These are phyloP conservation scores for Apiotrichum brassicae DNA, from an alignment of 1,284 basidiomycete genomes.

Conservation along the genomic window DNA sequence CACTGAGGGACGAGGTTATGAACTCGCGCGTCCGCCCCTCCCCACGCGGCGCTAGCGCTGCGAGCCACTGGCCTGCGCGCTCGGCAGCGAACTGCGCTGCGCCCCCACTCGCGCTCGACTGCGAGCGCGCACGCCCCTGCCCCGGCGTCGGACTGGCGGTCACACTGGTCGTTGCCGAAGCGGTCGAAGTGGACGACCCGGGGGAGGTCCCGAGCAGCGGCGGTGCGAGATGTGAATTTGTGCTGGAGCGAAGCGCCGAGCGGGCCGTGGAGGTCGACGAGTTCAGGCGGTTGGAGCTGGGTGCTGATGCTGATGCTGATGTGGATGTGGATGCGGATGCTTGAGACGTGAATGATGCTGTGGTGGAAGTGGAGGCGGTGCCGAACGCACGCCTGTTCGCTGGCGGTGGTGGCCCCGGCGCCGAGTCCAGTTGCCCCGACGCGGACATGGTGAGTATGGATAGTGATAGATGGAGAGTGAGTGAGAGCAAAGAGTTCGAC, in stretches of 20 bases:
- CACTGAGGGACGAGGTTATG: slow-evolving; percentile 31
- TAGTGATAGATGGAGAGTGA: no score
- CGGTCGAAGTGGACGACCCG: neutral
- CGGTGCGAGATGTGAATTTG: neutral
- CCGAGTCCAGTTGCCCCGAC: no score
- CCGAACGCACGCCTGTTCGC: slow-evolving; percentile 1
- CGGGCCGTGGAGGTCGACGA: neutral
- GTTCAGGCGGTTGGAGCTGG: neutral
- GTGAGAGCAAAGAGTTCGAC: no score
- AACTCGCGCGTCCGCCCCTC: slow-evolving; percentile 41
- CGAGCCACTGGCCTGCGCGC: slow-evolving; percentile 40
- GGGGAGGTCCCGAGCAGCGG: neutral
- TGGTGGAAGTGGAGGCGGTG: neutral
- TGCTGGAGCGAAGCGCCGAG: neutral
- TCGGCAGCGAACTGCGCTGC: slow-evolving; percentile 17
- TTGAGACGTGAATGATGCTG: neutral
- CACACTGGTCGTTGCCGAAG: neutral
- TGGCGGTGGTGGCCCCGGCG: no score
- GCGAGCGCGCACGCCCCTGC: slow-evolving; percentile 2
- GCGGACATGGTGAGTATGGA: neutral
- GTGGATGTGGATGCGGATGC: neutral
- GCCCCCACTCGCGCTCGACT: slow-evolving; percentile 3
- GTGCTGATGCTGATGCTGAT: neutral
- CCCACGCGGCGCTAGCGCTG: slow-evolving; percentile 38
- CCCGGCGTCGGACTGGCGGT: neutral